A percentile compares a stretch with the other conserved stretches of the same genome.
Evolutionary conservation across 768 basidiomycete genomes (phyloP).

Genomic region (Leccinum uliginosum): DNA sequence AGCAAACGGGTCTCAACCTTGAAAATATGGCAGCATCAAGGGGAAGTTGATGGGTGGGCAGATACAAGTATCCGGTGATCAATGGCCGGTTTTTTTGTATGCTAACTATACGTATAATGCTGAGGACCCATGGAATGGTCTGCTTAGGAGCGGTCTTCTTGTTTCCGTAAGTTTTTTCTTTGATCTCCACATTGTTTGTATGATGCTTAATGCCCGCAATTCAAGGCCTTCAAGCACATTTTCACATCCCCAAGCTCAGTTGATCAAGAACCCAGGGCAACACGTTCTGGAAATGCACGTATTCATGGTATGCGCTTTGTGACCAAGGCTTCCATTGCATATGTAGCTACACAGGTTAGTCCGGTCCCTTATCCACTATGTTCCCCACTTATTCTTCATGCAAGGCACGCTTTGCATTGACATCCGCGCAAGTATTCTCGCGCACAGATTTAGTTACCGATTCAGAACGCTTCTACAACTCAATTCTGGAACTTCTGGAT

Average conservation of each 20-base stretch:
- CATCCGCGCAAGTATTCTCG: background rate
- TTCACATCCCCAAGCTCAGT: background rate
- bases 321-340: background rate
- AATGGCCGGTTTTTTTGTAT: background rate
- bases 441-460: background rate
- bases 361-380: background rate
- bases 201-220: background rate
- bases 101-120: background rate
- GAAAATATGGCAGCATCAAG: background rate
- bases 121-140: background rate
- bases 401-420: background rate
- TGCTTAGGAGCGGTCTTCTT: background rate
- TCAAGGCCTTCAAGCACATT: background rate
- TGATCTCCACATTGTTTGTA: background rate
- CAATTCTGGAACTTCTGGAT: background rate
- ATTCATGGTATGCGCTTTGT: background rate
- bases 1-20: background rate
- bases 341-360: background rate
- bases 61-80: background rate
- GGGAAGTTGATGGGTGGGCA: background rate
- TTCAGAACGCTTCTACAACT: background rate
- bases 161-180: background rate
- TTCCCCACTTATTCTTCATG: background rate
- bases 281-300: background rate
- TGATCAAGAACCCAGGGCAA: background rate